Conservation (phyloP, 164 flowering plant genomes). For the Kalanchoe fedtschenkoi region DNA sequence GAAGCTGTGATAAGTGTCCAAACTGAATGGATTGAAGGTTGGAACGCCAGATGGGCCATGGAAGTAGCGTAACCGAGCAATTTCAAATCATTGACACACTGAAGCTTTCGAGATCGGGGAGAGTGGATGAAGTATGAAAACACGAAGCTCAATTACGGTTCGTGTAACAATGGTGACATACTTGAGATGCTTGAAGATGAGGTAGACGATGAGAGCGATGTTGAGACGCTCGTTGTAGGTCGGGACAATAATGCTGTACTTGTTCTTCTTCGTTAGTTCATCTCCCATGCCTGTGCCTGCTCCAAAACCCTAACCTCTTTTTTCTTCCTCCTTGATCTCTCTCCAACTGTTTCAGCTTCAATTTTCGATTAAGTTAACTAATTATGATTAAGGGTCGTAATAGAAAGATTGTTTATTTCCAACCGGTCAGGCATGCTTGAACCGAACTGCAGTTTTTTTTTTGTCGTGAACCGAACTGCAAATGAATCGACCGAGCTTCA, state of each 20-base stretch:
- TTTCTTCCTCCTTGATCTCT: neutral
- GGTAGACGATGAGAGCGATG: conserved; percentile 76
- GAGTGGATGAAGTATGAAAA: neutral
- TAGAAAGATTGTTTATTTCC: too few relatives aligned
- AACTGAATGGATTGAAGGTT: neutral
- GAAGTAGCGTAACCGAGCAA: neutral
- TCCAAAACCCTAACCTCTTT: neutral
- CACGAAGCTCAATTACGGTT: neutral
- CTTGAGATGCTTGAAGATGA: conserved; percentile 87
- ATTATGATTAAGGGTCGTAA: too few relatives aligned
- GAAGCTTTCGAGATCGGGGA: too few relatives aligned
- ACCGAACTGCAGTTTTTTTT: too few relatives aligned
- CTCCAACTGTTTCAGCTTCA: too few relatives aligned
- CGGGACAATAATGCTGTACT: conserved; percentile 80
- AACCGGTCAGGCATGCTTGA: too few relatives aligned
- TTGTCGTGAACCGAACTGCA: too few relatives aligned
- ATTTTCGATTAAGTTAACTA: too few relatives aligned
- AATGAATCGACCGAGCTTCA: too few relatives aligned
- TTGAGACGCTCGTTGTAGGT: conserved; percentile 98
- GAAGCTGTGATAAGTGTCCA: neutral
- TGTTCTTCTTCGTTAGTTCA: conserved; percentile 20
- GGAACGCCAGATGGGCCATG: neutral
- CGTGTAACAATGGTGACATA: conserved; percentile 11
- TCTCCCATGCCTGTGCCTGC: conserved; percentile 1
- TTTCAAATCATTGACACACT: too few relatives aligned